These are phyloP conservation scores for Tylopilus plumbeoviolaceoides DNA, from an alignment of 768 basidiomycete genomes.

Conservation along the genomic window DNA sequence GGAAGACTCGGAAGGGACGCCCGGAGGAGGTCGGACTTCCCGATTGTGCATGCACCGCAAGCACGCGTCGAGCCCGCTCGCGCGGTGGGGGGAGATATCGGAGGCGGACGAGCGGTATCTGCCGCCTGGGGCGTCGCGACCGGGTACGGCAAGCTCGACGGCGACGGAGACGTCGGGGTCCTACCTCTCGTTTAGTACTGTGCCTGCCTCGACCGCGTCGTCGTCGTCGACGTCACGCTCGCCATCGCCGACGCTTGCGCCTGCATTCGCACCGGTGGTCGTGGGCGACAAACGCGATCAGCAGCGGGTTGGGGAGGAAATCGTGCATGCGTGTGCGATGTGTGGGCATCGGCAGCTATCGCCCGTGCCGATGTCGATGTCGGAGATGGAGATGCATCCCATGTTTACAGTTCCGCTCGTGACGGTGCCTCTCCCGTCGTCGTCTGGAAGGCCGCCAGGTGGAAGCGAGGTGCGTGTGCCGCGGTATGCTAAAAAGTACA, in stretches of 20 bases:
- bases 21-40: background rate
- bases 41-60: slow-evolving; percentile 1
- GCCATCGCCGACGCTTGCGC: slow-evolving; percentile 15
- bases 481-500: background rate
- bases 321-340: slow-evolving; percentile 7
- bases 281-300: background rate
- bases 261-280: too few species aligned
- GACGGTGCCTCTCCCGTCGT: slow-evolving; percentile 13
- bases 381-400: slow-evolving; percentile 23
- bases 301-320: background rate
- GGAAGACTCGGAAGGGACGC: slow-evolving; percentile 12
- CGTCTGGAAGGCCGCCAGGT: background rate
- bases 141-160: slow-evolving; percentile 20
- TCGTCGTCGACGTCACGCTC: slow-evolving; percentile 15
- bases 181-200: slow-evolving; percentile 20
- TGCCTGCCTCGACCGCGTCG: slow-evolving; percentile 13
- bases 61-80: slow-evolving; percentile 8
- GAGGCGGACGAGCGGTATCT: slow-evolving; percentile 11
- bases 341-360: slow-evolving; percentile 19
- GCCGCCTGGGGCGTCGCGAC: slow-evolving; percentile 9
- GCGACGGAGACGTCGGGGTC: slow-evolving; percentile 21
- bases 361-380: background rate
- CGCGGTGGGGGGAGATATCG: background rate
- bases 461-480: background rate
- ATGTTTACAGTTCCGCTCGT: slow-evolving; percentile 31